Evolutionary conservation across 129 eudicot genomes (phyloP).

Genomic region (Logfia minima): DNA sequence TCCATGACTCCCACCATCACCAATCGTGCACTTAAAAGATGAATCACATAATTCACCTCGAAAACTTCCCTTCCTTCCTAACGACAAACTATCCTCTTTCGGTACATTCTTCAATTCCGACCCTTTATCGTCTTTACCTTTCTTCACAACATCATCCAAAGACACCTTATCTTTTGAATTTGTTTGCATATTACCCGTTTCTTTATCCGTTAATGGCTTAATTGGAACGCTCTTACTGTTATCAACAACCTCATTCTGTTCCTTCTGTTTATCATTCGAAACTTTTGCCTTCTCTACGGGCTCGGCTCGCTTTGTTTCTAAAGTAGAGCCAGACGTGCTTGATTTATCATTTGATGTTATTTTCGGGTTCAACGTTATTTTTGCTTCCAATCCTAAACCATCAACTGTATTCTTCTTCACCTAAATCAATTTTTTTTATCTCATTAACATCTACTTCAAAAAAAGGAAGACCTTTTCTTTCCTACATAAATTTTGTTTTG

Average conservation of each 20-base stretch:
- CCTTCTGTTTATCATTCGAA: conserved; percentile 20
- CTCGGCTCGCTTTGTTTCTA: conserved; percentile 33
- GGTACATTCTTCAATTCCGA: conserved; percentile 24
- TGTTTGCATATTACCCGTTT: conserved; percentile 30
- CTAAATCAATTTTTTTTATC: conserved; percentile 27
- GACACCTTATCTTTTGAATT: conserved; percentile 25
- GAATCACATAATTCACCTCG: conserved; percentile 71
- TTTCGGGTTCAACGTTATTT: conserved; percentile 2
- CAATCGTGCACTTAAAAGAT: conserved; percentile 57
- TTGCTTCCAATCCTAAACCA: conserved; percentile 27
- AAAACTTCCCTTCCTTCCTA: conserved; percentile 41
- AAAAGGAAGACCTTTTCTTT: not conserved
- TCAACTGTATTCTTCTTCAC: conserved; percentile 31
- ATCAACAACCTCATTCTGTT: conserved; percentile 12
- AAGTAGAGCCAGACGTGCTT: conserved; percentile 23
- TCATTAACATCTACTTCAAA: not conserved
- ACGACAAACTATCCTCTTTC: conserved; percentile 28
- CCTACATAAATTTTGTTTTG: not conserved
- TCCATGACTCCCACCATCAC: conserved; percentile 39
- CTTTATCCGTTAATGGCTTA: conserved; percentile 27
- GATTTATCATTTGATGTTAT: conserved; percentile 31
- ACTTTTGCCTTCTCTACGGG: conserved; percentile 34
- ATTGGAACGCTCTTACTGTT: conserved; percentile 33
- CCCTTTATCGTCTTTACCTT: conserved; percentile 31
- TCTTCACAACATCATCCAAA: conserved; percentile 33